phyloP scores from a whole-genome alignment of 371 early-diverging fungal species.

The Synchytrium microbalum region DNA sequence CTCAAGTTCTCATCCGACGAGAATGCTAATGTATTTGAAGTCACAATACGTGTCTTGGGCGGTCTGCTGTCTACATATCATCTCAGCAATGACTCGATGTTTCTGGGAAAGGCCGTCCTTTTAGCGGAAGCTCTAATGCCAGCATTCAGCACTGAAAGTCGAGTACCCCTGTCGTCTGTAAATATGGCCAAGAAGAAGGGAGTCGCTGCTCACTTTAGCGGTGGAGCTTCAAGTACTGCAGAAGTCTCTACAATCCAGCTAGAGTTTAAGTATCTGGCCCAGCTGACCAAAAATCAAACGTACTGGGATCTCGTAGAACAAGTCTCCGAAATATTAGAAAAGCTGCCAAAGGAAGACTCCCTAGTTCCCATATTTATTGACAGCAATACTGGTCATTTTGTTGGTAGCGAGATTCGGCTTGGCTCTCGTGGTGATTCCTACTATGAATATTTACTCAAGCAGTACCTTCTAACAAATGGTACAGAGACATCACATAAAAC shows the following conservation, averaged over 20 bases:
- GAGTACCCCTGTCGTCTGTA: slow-evolving; percentile 26
- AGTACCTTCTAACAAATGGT: slow-evolving; percentile 65
- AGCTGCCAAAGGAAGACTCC: slow-evolving; percentile 47
- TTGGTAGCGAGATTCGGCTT: slow-evolving; percentile 43
- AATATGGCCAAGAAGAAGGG: slow-evolving; percentile 23
- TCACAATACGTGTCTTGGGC: slow-evolving; percentile 39
- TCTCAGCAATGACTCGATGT: slow-evolving; percentile 50
- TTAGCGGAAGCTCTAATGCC: slow-evolving; percentile 60
- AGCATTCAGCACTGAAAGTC: slow-evolving; percentile 27
- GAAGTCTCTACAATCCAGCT: slow-evolving; percentile 35
- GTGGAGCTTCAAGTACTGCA: slow-evolving; percentile 19
- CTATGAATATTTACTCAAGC: slow-evolving; percentile 90
- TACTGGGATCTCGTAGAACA: slow-evolving; percentile 46
- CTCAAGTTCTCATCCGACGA: slow-evolving; percentile 9
- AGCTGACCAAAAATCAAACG: slow-evolving; percentile 39
- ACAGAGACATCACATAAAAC: slow-evolving; percentile 52
- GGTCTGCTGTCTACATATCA: slow-evolving; percentile 64
- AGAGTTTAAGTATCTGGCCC: slow-evolving; percentile 36
- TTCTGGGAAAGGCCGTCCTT: slow-evolving; percentile 66
- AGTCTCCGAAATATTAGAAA: slow-evolving; percentile 52
- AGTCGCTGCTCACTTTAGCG: slow-evolving; percentile 26
- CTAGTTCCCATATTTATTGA: slow-evolving; percentile 70
- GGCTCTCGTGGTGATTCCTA: slow-evolving; percentile 87
- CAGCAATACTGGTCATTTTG: slow-evolving; percentile 23
- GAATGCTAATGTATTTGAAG: slow-evolving; percentile 39